A percentile compares a stretch with the other conserved stretches of the same genome.
Evolutionary conservation across 2,329 filamentous ascomycete species (phyloP).

Genomic region (Pseudocercospora pini-densiflorae): DNA sequence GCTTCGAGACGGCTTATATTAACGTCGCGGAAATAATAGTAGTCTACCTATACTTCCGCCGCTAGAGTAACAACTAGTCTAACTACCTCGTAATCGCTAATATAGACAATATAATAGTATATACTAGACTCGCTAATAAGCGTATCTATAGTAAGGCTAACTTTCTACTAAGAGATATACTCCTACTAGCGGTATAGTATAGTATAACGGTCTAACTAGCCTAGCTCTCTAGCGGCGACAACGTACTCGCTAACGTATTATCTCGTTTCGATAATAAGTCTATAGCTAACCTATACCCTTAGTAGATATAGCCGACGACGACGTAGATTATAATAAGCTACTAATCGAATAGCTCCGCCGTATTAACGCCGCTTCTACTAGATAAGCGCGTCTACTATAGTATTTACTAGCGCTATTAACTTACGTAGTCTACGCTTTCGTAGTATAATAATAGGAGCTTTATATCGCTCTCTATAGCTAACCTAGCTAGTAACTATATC

Average conservation of each 20-base stretch:
- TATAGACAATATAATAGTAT: not conserved
- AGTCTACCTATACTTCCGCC: not conserved
- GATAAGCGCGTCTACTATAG: not conserved
- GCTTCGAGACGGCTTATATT: not conserved
- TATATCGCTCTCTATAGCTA: not conserved
- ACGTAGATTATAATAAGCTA: not conserved
- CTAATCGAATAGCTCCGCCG: not conserved
- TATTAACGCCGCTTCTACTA: not conserved
- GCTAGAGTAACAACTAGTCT: not conserved
- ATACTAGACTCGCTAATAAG: too few relatives aligned
- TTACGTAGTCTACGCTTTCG: not conserved
- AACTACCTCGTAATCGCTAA: not conserved
- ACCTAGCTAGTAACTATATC: not conserved
- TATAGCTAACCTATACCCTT: not conserved
- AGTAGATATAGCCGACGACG: not conserved
- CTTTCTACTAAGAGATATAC: too few relatives aligned
- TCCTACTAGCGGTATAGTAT: not conserved
- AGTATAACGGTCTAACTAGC: not conserved
- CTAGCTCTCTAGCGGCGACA: not conserved
- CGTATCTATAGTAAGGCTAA: too few relatives aligned
- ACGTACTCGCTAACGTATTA: not conserved
- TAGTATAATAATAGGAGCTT: not conserved
- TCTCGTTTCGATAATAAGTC: not conserved
- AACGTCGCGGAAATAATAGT: not conserved
- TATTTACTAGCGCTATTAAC: not conserved